Conservation (phyloP, 345 rosid species). For the Erodium maritimum region DNA sequence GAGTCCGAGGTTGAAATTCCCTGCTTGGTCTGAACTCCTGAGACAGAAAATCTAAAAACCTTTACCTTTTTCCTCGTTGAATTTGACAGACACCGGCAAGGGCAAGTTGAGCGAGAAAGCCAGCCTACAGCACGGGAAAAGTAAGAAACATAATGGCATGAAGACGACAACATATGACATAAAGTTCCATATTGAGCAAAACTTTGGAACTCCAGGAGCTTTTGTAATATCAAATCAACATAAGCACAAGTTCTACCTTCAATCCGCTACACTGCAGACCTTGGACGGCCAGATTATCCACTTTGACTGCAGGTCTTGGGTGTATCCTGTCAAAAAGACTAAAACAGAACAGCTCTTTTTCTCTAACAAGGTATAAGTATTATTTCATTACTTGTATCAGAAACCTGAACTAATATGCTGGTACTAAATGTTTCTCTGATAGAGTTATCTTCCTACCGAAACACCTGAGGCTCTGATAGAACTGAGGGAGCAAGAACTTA, state of each 20-base stretch:
- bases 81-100: constrained; percentile 21
- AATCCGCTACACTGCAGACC: constrained; percentile 22
- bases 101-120: constrained; percentile 37
- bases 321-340: constrained; percentile 35
- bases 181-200: constrained; percentile 21
- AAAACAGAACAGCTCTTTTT: constrained; percentile 35
- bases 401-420: not conserved
- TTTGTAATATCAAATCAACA: constrained; percentile 27
- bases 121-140: constrained; percentile 22
- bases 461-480: constrained; percentile 32
- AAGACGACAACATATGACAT: constrained; percentile 20
- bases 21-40: too few species aligned
- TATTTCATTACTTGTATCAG: not conserved
- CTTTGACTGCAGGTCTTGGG: constrained; percentile 51
- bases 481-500: constrained; percentile 38
- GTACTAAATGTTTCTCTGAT: not conserved
- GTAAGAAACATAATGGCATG: constrained; percentile 16
- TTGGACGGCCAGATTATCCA: constrained; percentile 12
- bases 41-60: too few species aligned
- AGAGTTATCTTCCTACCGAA: constrained; percentile 40
- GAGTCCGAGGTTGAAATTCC: too few species aligned
- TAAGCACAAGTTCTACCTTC: constrained; percentile 42
- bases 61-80: not conserved
- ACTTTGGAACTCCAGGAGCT: constrained; percentile 47
- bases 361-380: constrained; percentile 28